Evolutionary conservation across 495 filamentous ascomycete species (phyloP), one percentile per base, ranked within the genome.

Genomic region (Xylaria telfairii): DNA sequence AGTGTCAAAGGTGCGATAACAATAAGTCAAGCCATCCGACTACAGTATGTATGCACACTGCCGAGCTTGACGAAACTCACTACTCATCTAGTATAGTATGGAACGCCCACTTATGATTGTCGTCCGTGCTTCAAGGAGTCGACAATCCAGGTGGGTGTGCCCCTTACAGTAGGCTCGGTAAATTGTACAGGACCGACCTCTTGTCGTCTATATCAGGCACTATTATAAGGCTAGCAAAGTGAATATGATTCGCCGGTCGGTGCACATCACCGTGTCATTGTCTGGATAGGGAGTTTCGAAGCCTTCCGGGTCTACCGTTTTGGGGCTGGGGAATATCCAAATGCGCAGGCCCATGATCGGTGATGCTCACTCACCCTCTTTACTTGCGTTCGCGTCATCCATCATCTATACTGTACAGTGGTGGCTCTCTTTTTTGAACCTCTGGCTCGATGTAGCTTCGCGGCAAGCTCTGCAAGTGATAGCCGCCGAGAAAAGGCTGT

Each of bases 91-190:
- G n/a, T n/a, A 13, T 57, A 13, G 53, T 57, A 32, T 57, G 54
- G n/a, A 7, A 57, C 24, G 54, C 28, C 54, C 54, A 57, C 54
- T 57, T 59, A 59, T 59, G 28, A 21, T 54, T 59, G 34, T 21
- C 37, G 59, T 62, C 59, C 59, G 59, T 62, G 59, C 59, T 62
- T 62, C 37, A 62, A 28, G 37, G 59, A 62, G 34, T 42, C 59
- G 10, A 24, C 59, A 26, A 44, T 8, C 37, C 59, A 62, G 12
- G 13, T 28, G 37, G 30, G 59, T 28, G 59, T 24, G 57, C 57
- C 37, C 59, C 59, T 62, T 62, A 42, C 59, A 62, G 59, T 42
- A 41, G 34, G 21, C 37, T 28, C 59, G 59, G 59, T 62, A 62
- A 17, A 44, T 42, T 28, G 21, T 42, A 28, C 37, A 41, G 34